Base-by-base conservation (phyloP, 2,329 filamentous ascomycete species). In the Colletotrichum agaves region DNA sequence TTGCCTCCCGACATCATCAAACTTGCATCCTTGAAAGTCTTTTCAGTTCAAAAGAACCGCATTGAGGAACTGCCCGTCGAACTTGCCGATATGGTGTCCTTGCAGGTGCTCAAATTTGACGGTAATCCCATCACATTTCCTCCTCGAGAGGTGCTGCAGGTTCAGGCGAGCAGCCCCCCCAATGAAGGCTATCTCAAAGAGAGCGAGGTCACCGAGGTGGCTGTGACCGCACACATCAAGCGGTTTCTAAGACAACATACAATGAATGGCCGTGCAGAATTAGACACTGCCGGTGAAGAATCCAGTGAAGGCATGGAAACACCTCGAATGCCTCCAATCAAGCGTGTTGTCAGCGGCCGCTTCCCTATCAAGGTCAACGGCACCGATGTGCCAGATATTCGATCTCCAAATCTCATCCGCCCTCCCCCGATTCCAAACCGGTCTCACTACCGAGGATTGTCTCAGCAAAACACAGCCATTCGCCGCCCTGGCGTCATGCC, bases 51-150 rank as follows among this genome's bases (percentile, higher is more conserved):
- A 72, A 93, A 92, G 75, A 98, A 98, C 77, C 88, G 91, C 67
- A 93, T 98, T 73, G 90, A 93, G 71, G 91, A 94, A 72, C 82
- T 98, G 17, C 95, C 95, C 1, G 81, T 92, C 6, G 94, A 93
- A 71, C 81, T 98, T 21, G 93, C 93, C 61, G 94, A 97, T 71
- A 97, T 98, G 92, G 90, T 87, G 63, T 96, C 93, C 62, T 82
- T 98, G 67, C 93, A 95, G 76, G 92, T 97, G 71, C 84, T 98
- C 63, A 97, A 97, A 78, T 88, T 98, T 39, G 92, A 95, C 65
- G 93, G 93, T 50, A 98, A 98, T 73, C 93, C 93, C 8, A 87
- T 72, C 66, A 87, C 86, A 66, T 95, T 95, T 73, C 94, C 94
- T 3, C 91, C 93, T 15, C 88, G 86, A 72, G 89, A 91, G 71